These are phyloP conservation scores for Colletotrichum magnum DNA, from an alignment of 2,329 filamentous ascomycete species.

Conservation along the genomic window DNA sequence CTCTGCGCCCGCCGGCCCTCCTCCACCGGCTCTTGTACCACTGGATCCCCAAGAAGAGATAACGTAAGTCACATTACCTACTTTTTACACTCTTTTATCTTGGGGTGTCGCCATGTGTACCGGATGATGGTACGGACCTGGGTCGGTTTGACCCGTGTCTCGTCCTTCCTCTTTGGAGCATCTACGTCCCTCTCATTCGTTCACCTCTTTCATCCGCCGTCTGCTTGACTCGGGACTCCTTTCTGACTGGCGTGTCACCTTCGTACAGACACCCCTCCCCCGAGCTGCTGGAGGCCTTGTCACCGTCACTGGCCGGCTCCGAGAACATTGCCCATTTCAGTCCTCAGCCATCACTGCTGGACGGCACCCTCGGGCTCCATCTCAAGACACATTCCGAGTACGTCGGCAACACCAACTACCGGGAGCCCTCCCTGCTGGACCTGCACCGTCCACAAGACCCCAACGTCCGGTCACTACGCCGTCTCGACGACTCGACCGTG, in stretches of 20 bases:
- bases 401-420: constrained; percentile 71
- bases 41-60: constrained; percentile 40
- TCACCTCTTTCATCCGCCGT: not conserved
- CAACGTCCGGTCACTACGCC: constrained; percentile 47
- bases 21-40: constrained; percentile 30
- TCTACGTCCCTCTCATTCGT: constrained; percentile 16
- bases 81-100: not conserved
- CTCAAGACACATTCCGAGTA: constrained; percentile 72
- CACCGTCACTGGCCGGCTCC: constrained; percentile 36
- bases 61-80: constrained; percentile 34
- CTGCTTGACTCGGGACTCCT: not conserved
- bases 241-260: constrained; percentile 15
- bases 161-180: constrained; percentile 19
- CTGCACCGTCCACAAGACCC: constrained; percentile 67
- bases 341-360: constrained; percentile 48
- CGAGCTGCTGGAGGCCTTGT: constrained; percentile 40
- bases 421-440: constrained; percentile 70
- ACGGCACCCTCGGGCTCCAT: constrained; percentile 67
- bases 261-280: constrained; percentile 38
- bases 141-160: not conserved
- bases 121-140: not conserved
- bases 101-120: not conserved
- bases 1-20: constrained; percentile 24
- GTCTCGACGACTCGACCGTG: constrained; percentile 52
- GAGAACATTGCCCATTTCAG: constrained; percentile 38